phyloP scores from a whole-genome alignment of 768 basidiomycete genomes.

The Lentinus brumalis region DNA sequence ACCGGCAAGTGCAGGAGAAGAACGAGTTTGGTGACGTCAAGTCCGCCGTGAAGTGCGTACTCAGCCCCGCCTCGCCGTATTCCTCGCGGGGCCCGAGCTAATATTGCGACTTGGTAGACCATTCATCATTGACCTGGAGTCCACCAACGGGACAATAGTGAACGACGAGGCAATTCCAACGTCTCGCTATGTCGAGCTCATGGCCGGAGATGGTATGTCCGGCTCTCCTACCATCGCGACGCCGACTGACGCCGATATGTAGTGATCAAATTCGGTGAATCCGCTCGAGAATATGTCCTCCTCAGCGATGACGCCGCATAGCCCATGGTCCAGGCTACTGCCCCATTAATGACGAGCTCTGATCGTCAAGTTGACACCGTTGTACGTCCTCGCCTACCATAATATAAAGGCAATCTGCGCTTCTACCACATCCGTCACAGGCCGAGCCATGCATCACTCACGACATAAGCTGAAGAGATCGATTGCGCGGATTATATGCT shows the following conservation, averaged over 20 bases:
- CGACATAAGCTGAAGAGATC: too few relatives aligned
- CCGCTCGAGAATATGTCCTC: conserved; percentile 81
- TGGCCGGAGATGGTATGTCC: conserved; percentile 70
- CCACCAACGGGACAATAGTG: conserved; percentile 94
- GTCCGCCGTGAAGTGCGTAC: conserved; percentile 77
- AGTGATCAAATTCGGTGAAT: conserved; percentile 89
- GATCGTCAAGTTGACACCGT: neutral
- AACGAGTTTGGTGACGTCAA: conserved; percentile 85
- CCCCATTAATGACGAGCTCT: neutral
- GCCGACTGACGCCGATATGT: conserved; percentile 15
- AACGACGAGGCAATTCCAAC: conserved; percentile 85
- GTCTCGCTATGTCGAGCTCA: conserved; percentile 85
- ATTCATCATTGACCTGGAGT: conserved; percentile 96
- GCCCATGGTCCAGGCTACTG: neutral
- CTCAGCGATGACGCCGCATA: conserved; percentile 71
- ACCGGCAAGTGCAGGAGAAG: conserved; percentile 82
- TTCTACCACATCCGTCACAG: neutral
- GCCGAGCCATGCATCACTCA: neutral
- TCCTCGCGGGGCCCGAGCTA: neutral
- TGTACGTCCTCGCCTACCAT: conserved; percentile 13
- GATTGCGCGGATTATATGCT: neutral
- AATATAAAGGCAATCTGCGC: neutral
- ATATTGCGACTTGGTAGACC: conserved; percentile 53
- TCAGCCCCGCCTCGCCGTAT: neutral
- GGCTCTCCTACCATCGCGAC: neutral